Base-by-base conservation (phyloP, 2,329 filamentous ascomycete genomes). In the Beauveria bassiana region DNA sequence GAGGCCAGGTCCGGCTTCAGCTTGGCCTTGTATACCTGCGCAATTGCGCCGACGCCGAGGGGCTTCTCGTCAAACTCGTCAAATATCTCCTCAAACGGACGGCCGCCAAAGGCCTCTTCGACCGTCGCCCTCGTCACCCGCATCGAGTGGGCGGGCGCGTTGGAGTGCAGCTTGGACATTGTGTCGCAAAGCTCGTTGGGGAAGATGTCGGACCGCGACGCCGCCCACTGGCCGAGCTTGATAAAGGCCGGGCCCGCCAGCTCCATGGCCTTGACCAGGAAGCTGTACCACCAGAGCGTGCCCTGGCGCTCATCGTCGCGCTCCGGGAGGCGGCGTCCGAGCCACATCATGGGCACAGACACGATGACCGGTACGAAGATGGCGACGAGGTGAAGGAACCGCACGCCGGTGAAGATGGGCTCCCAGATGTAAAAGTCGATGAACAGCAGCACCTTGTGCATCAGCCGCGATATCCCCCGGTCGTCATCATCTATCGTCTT, bases 171-270 rank as follows among this genome's bases (percentile, higher is more conserved):
- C 64, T 92, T 90, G 1, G 93, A 96, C 93, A 99, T 95, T 71
- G 93, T 86, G 49, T 84, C 84, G 76, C 95, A 99, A 84, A 99
- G 86, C 73, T 97, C 87, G 24, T 83, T 89, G 1, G 95, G 95
- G 71, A 99, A 99, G 70, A 99, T 96, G 74, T 99, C 95, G 47
- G 93, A 90, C 71, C 95, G 84, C 5, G 95, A 98, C 3, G 95
- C 95, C 20, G 95, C 95, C 95, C 95, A 99, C 86, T 99, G 95
- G 18, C 95, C 95, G 60, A 99, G 85, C 86, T 99, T 99, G 77
- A 99, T 99, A 71, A 99, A 99, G 0, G 95, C 92, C 50, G 95
- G 93, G 0, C 95, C 95, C 20, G 93, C 91, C 70, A 87, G 82
- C 75, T 99, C 93, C 95, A 99, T 98, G 31, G 89, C 83, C 62